A percentile compares a stretch with the other conserved stretches of the same genome.
Evolutionary conservation across 2,329 filamentous ascomycete genomes (phyloP).

Genomic region (Trichoderma harzianum): DNA sequence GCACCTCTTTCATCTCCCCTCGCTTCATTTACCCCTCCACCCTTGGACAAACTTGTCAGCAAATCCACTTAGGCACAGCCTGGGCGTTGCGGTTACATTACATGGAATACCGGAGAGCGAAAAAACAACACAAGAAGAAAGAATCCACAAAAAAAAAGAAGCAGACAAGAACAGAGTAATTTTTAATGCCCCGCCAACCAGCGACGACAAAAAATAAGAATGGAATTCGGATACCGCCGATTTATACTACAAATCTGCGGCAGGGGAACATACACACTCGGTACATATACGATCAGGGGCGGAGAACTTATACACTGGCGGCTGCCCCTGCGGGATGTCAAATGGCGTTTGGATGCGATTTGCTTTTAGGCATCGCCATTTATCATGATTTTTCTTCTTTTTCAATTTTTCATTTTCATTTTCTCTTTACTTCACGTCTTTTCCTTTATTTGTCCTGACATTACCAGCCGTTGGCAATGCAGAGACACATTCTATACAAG

Average conservation of each 20-base stretch:
- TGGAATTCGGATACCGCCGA: neutral
- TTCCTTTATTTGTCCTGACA: neutral
- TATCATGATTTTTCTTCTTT: neutral
- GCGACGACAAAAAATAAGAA: neutral
- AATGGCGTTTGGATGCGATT: constrained; percentile 13
- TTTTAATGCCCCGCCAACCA: neutral
- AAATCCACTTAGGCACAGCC: neutral
- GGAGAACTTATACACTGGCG: neutral
- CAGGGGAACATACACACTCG: neutral
- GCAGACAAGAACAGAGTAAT: neutral
- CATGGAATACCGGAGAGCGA: neutral
- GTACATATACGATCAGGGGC: constrained; percentile 8
- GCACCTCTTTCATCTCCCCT: neutral
- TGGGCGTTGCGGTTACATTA: neutral
- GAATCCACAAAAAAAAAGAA: neutral
- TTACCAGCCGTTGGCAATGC: neutral
- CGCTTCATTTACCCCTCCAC: neutral
- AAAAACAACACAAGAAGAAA: neutral
- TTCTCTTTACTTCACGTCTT: neutral
- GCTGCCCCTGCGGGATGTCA: neutral
- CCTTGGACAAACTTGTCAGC: neutral
- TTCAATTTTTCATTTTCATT: neutral
- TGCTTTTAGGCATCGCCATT: neutral
- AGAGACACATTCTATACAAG: neutral
- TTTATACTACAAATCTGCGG: neutral